Conservation (phyloP, 202 grass and related monocot species). For the Schoenoplectus tabernaemontani region DNA sequence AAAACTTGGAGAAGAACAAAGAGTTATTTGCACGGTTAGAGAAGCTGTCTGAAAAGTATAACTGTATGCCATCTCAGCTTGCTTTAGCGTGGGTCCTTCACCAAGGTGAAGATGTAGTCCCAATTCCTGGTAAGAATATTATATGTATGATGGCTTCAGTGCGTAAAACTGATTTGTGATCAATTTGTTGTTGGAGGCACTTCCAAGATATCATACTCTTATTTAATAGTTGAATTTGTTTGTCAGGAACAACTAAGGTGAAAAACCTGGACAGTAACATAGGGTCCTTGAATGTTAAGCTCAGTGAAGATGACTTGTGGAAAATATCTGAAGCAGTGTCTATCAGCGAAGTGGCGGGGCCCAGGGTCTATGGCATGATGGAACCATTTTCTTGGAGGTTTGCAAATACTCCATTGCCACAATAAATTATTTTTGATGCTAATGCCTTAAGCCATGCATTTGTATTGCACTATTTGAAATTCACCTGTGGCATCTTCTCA, state of each 20-base stretch:
- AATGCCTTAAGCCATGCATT: neutral
- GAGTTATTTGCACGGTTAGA: slow-evolving; percentile 42
- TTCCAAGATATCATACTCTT: neutral
- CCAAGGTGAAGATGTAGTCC: slow-evolving; percentile 67
- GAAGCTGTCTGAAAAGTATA: slow-evolving; percentile 39
- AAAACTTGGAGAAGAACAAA: slow-evolving; percentile 80
- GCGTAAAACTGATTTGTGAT: neutral
- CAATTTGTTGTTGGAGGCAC: neutral
- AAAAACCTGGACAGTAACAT: slow-evolving; percentile 75
- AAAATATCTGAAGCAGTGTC: slow-evolving; percentile 39
- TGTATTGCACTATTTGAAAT: neutral
- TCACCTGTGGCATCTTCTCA: neutral
- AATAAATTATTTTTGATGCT: neutral
- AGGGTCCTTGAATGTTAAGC: slow-evolving; percentile 53
- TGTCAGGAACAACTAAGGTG: slow-evolving; percentile 67
- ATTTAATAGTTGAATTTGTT: slow-evolving; percentile 6
- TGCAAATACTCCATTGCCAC: slow-evolving; percentile 60
- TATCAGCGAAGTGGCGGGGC: slow-evolving; percentile 40
- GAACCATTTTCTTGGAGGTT: slow-evolving; percentile 63
- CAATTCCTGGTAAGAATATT: slow-evolving; percentile 56
- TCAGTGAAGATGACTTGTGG: slow-evolving; percentile 54
- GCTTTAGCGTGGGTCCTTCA: slow-evolving; percentile 78
- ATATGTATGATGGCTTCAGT: neutral
- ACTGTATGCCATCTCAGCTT: slow-evolving; percentile 62
- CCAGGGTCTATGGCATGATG: slow-evolving; percentile 43